phyloP scores from a whole-genome alignment of 768 basidiomycete species.

The Trametes sanguinea region DNA sequence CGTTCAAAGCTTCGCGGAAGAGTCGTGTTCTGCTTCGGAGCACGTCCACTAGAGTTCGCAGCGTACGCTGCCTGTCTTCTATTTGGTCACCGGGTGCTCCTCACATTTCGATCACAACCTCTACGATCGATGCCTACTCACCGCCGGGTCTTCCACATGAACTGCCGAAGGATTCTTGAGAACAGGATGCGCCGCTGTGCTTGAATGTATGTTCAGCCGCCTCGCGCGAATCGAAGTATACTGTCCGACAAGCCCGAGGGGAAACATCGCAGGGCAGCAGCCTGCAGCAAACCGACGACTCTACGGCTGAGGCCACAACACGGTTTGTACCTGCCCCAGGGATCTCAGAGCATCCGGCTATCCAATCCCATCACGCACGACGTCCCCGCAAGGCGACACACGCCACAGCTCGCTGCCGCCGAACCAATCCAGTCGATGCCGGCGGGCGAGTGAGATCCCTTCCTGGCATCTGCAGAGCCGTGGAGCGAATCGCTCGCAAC shows the following conservation, averaged over 20 bases:
- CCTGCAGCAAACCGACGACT: no score
- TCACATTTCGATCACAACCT: background rate
- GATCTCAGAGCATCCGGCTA: background rate
- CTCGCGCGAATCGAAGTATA: no score
- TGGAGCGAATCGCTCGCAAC: background rate
- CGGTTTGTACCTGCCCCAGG: background rate
- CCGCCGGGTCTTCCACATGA: background rate
- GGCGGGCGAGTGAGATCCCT: slow-evolving; percentile 4
- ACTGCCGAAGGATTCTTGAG: background rate
- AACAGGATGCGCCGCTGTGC: background rate
- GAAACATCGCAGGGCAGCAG: no score
- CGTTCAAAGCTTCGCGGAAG: slow-evolving; percentile 5
- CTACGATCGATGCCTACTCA: background rate
- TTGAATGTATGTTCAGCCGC: background rate
- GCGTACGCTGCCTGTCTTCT: background rate
- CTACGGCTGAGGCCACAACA: background rate
- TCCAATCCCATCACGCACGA: no score
- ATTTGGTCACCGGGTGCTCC: background rate
- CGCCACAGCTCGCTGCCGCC: slow-evolving; percentile 8
- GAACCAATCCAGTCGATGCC: background rate
- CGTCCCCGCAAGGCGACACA: background rate
- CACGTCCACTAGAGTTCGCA: slow-evolving; percentile 5
- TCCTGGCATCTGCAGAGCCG: background rate
- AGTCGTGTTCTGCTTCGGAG: slow-evolving; percentile 5
- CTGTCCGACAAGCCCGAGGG: no score